phyloP scores from a whole-genome alignment of 176 grass and related monocot genomes.

The Oryza punctata region DNA sequence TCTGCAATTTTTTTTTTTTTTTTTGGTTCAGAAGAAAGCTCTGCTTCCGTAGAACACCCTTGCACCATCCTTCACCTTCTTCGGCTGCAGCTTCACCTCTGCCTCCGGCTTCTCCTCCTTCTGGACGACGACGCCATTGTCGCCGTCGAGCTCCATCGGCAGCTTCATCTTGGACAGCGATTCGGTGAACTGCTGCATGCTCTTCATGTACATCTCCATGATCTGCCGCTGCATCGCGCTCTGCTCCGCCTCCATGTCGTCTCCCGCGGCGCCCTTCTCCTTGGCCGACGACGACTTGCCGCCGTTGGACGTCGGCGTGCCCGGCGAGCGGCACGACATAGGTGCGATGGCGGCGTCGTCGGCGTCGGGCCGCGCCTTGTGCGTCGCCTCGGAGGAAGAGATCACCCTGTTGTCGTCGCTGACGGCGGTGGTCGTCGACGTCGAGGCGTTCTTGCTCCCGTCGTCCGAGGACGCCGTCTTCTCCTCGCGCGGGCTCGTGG shows the following conservation, averaged over 20 bases:
- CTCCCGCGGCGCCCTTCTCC: constrained; percentile 15
- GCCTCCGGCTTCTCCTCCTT: constrained; percentile 43
- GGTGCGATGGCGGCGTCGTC: constrained; percentile 1
- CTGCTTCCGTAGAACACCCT: constrained; percentile 97
- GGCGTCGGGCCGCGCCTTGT: background rate
- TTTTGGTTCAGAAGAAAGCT: constrained; percentile 78
- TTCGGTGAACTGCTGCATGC: constrained; percentile 94
- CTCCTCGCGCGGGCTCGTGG: constrained; percentile 15
- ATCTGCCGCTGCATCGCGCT: constrained; percentile 93
- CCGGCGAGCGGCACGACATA: constrained; percentile 39
- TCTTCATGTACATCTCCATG: constrained; percentile 92
- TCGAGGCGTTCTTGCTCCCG: constrained; percentile 54
- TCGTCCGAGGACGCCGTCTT: constrained; percentile 32
- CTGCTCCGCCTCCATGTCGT: constrained; percentile 66
- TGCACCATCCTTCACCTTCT: constrained; percentile 79
- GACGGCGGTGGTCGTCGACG: constrained; percentile 52
- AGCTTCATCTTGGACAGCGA: constrained; percentile 78
- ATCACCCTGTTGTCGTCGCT: constrained; percentile 45
- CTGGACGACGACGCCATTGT: constrained; percentile 26
- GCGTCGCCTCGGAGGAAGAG: background rate
- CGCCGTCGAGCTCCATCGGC: constrained; percentile 58
- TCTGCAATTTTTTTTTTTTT: background rate
- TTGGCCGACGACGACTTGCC: background rate
- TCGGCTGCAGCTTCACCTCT: constrained; percentile 45
- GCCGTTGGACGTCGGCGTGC: constrained; percentile 60